Base-by-base conservation (phyloP, 1,139 yeast genomes). In the Taphrina confusa region DNA sequence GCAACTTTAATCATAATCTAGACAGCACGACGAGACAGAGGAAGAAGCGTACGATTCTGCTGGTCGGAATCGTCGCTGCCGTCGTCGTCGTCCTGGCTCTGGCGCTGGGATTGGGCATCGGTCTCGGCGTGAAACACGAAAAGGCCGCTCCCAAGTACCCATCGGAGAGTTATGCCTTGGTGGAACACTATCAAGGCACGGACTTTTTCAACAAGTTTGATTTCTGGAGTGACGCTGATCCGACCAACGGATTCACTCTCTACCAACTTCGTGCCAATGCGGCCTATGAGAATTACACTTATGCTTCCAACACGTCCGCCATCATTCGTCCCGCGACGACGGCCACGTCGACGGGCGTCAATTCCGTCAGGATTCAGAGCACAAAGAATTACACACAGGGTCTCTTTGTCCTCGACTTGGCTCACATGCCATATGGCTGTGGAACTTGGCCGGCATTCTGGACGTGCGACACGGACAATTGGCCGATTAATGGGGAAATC, bases 391-490 rank as follows among this genome's bases (percentile, higher is more conserved):
- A 40, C 28, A 50, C 57, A 5, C 40, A 51, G 4, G 63, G 57
- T 14, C 39, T 61, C 20, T 46, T 61, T 31, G 52, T 57, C 34
- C 37, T 61, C n/a, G 61, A 61, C 25, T n/a, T 57, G 28, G 30
- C 55, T n/a, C 63, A 61, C 33, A 51, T 57, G 57, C 63, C 63
- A 12, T 16, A 20, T 30, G 63, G 63, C 9, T 61, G 63, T 27
- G 63, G 63, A n/a, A 57, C 61, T 3, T 61, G 63, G 63, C 63
- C 63, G 9, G 63, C 63, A n/a, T 61, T 61, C 27, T 61, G 63
- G 63, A 57, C 61, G 14, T 20, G 40, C 23, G 57, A 52, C 18
- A 45, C 50, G 6, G 28, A 22, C 11, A 54, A 54, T 12, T 61
- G 63, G 63, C 61, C 63, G 4, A 28, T 22, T 5, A 16, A 37